Base-by-base conservation (phyloP, 805 yeast genomes). In the Torulaspora franciscae region DNA sequence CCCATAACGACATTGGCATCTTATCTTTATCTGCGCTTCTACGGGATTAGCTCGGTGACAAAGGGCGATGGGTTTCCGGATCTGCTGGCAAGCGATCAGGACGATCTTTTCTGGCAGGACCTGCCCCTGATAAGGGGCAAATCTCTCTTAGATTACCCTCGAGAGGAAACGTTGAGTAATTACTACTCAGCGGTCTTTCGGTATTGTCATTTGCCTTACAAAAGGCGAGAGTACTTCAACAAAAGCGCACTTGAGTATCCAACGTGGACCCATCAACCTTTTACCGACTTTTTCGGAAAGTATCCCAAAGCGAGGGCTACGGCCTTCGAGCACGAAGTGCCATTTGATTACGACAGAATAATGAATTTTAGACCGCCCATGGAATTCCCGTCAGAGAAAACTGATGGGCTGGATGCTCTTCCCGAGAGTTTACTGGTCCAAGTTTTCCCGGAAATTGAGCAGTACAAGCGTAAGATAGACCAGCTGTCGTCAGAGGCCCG, bases 41-140 rank as follows among this genome's bases (percentile, higher is more conserved):
- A 62, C 46, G 67, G 66, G 19, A 51, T 52, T 9, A 41, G 48
- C n/a, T 46, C 51, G 13, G 36, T 41, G 22, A 51, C 54, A 26
- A 54, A 51, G 36, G 64, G 65, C 27, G 65, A 58, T 29, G 65
- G 66, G 11, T 63, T 61, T 40, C 67, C 67, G 10, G 50, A 54
- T 45, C 42, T 62, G 29, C 46, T 45, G 10, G 43, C 39, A 10
- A 25, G 30, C 13, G 47, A 43, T 30, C 46, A 30, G 6, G 43
- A 43, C 34, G 41, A 45, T 22, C 34, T 32, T 11, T 33, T 30
- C 27, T 56, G 56, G 56, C 37, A 30, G n/a, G 56, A 58, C 37
- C 22, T 59, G 23, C 60, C 65, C 3, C 34, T 63, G 9, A 44
- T 59, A 8, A 50, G 62, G 37, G 65, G 64, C 5, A 61, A 59